Evolutionary conservation across 2,329 filamentous ascomycete species (phyloP).

Genomic region (Elsinoe ampelina): DNA sequence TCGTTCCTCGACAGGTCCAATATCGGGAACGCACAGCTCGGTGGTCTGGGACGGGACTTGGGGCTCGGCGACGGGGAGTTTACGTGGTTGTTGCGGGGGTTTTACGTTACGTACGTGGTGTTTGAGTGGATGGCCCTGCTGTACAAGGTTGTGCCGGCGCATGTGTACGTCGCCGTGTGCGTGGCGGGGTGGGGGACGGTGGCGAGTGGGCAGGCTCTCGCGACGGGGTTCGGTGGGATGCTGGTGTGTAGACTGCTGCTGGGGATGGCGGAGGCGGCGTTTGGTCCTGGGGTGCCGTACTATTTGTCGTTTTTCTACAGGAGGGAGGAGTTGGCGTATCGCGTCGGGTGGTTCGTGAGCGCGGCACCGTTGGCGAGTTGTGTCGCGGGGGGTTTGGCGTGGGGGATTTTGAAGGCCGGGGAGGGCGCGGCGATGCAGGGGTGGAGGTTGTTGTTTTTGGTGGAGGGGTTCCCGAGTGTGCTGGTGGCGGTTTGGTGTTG

Average conservation of each 20-base stretch:
- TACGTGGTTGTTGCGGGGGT: slow-evolving; percentile 52
- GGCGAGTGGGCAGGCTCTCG: slow-evolving; percentile 58
- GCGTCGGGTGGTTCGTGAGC: slow-evolving; percentile 79
- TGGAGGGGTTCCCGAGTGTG: slow-evolving; percentile 79
- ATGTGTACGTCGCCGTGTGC: slow-evolving; percentile 52
- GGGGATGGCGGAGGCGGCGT: slow-evolving; percentile 52
- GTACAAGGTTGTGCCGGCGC: slow-evolving; percentile 49
- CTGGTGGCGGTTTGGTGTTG: slow-evolving; percentile 65
- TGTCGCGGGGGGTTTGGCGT: slow-evolving; percentile 70
- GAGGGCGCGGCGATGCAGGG: slow-evolving; percentile 59
- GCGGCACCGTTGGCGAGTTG: slow-evolving; percentile 54
- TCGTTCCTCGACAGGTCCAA: slow-evolving; percentile 72
- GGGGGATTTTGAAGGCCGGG: slow-evolving; percentile 64
- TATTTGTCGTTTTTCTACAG: slow-evolving; percentile 56
- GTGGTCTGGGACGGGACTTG: slow-evolving; percentile 48
- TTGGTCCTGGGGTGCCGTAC: slow-evolving; percentile 54
- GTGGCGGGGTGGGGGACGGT: slow-evolving; percentile 72
- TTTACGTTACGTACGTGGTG: slow-evolving; percentile 55
- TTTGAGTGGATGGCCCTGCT: slow-evolving; percentile 58
- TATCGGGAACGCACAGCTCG: slow-evolving; percentile 50
- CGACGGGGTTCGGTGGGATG: slow-evolving; percentile 43
- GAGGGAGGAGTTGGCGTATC: slow-evolving; percentile 65
- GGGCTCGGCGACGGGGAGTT: slow-evolving; percentile 46
- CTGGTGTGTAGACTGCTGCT: slow-evolving; percentile 52
- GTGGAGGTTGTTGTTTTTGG: slow-evolving; percentile 76